phyloP scores from a whole-genome alignment of 345 rosid genomes.

The Sisymbrium irio region DNA sequence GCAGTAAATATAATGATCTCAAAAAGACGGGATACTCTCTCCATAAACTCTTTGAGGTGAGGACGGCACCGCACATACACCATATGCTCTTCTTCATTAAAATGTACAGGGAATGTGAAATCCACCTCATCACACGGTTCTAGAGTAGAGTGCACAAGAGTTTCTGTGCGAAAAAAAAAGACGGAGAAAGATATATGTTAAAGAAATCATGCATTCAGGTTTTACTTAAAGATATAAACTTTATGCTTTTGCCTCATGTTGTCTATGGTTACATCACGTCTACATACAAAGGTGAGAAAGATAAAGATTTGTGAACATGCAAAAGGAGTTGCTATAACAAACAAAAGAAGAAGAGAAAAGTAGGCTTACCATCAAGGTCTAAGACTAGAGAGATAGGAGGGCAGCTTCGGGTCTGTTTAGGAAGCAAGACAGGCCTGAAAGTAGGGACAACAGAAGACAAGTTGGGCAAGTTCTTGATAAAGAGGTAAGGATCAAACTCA shows the following conservation, averaged over 20 bases:
- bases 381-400: constrained; percentile 90
- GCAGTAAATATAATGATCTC: constrained; percentile 97
- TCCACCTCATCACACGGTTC: constrained; percentile 88
- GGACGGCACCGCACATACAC: constrained; percentile 96
- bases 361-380: constrained; percentile 88
- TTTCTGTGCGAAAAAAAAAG: constrained; percentile 50
- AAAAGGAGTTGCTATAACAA: background rate
- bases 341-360: background rate
- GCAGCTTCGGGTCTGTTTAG: constrained; percentile 96
- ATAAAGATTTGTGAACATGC: background rate
- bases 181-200: background rate
- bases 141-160: constrained; percentile 88
- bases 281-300: background rate
- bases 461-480: constrained; percentile 89
- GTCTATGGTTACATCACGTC: background rate
- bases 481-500: constrained; percentile 89
- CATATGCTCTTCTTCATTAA: constrained; percentile 77
- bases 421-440: constrained; percentile 80
- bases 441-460: constrained; percentile 85
- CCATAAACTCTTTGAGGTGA: constrained; percentile 84
- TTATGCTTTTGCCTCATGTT: background rate
- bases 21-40: constrained; percentile 73
- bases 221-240: background rate
- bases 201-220: background rate
- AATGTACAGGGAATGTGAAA: constrained; percentile 88